Conservation (phyloP, 2,329 filamentous ascomycete species). For the Dothidotthia symphoricarpi region DNA sequence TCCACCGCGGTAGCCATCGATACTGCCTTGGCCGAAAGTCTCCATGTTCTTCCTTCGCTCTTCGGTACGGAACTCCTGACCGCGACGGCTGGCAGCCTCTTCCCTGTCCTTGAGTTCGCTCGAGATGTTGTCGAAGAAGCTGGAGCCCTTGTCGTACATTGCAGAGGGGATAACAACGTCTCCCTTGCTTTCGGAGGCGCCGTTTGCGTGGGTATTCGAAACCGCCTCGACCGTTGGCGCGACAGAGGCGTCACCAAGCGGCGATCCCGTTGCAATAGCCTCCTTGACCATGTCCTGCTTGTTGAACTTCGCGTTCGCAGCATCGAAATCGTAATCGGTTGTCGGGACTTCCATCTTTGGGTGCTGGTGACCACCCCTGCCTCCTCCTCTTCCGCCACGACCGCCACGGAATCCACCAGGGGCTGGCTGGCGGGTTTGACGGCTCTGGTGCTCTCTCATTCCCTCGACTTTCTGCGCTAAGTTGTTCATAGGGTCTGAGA, state of each 20-base stretch:
- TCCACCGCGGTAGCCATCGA: constrained; percentile 76
- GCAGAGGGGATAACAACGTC: constrained; percentile 48
- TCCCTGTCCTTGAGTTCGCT: constrained; percentile 88
- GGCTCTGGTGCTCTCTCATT: constrained; percentile 66
- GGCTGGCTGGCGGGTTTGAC: constrained; percentile 50
- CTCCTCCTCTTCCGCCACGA: constrained; percentile 47
- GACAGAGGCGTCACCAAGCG: constrained; percentile 51
- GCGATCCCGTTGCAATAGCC: constrained; percentile 75
- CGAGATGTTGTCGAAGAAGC: constrained; percentile 98
- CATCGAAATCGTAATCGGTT: constrained; percentile 89
- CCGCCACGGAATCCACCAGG: constrained; percentile 40
- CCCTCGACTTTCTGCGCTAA: constrained; percentile 72
- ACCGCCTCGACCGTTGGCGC: constrained; percentile 33
- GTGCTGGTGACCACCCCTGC: constrained; percentile 45
- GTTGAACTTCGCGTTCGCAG: constrained; percentile 84
- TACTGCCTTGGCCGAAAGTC: constrained; percentile 94
- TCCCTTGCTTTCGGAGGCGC: constrained; percentile 41
- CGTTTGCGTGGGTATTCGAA: constrained; percentile 40
- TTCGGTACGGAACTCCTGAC: constrained; percentile 84
- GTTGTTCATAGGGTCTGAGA: constrained; percentile 60
- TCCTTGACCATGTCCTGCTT: constrained; percentile 86
- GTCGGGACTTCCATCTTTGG: constrained; percentile 83
- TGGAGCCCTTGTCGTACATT: constrained; percentile 81
- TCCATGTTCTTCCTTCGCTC: constrained; percentile 96
- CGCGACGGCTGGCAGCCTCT: constrained; percentile 64